These are phyloP conservation scores for Leccinum griseonigrum DNA, from an alignment of 1,284 basidiomycete genomes.

Conservation along the genomic window DNA sequence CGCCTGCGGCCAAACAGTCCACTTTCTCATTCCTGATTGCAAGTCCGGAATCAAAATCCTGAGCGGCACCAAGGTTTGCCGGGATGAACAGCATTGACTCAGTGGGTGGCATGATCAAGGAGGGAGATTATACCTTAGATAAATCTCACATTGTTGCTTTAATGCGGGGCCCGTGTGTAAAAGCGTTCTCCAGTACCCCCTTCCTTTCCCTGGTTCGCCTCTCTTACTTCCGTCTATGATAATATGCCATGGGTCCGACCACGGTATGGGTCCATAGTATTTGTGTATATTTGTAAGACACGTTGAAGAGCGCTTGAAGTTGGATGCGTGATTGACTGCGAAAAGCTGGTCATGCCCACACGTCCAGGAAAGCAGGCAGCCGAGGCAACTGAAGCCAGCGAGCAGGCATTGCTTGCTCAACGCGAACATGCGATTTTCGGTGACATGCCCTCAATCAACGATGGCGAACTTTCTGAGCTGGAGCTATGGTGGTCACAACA, in stretches of 20 bases:
- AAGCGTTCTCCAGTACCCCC: not conserved
- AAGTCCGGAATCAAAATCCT: not conserved
- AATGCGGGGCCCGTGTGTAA: not conserved
- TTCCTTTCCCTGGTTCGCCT: not conserved
- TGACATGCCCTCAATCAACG: constrained; percentile 1
- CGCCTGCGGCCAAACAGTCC: constrained; percentile 1
- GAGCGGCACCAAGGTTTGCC: not conserved
- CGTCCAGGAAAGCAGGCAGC: not conserved
- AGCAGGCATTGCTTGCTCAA: constrained; percentile 1
- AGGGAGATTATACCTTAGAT: too few species aligned
- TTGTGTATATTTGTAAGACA: constrained; percentile 10
- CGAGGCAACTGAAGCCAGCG: not conserved
- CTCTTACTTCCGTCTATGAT: not conserved
- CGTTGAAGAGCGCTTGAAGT: too few species aligned
- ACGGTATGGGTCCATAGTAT: constrained; percentile 2
- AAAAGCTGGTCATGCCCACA: not conserved
- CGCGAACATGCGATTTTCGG: not conserved
- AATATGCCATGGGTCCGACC: constrained; percentile 4
- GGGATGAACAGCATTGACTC: too few species aligned
- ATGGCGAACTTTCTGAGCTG: constrained; percentile 5
- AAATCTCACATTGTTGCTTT: too few species aligned
- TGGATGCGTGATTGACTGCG: too few species aligned
- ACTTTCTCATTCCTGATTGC: not conserved
- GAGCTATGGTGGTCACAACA: constrained; percentile 31
- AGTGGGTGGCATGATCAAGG: too few species aligned